Base-by-base conservation (phyloP, 441 rosid genomes). In the Heliophila coronopifolia region DNA sequence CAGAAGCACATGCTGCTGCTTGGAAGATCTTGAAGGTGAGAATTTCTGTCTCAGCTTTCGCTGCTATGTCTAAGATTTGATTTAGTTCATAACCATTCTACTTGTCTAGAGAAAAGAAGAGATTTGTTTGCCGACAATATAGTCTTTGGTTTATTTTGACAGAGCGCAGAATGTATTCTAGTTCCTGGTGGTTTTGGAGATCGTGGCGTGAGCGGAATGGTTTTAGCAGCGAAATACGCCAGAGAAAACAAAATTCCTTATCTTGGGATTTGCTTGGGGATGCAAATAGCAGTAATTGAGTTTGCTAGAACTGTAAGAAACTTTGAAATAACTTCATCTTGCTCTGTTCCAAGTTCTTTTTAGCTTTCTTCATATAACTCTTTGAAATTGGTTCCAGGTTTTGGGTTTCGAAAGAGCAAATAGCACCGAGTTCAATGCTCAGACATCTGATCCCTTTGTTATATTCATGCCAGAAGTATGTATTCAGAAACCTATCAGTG, bases 161-260 rank as follows among this genome's bases (percentile, higher is more conserved):
- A 92, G 97, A 95, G 76, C 60, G 82, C 96, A 26, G 83, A 89
- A 79, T 97, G 96, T 10, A 23, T 89, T 69, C 86, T 93, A 61
- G 99, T 93, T 45, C 99, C 99, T 1, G 99, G 97, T 69, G 99
- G 99, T 41, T 93, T 93, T 72, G 99, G 99, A 41, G 86, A 82
- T 65, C 75, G 99, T 57, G 99, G 99, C 18, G 96, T 93, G 48
- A 70, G 80, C 58, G 99, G 99, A 54, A 93, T 89, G 72, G 86
- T 93, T 65, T 70, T 82, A 40, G 91, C 99, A 16, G 82, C 94
- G 7, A 84, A 80, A 59, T 79, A 82, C 57, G 96, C 97, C 36
- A 83, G 99, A 52, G 94, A 89, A 60, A 81, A 78, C 33, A 72
- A 73, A 67, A 45, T 84, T 47, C 99, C 99, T 41, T 93, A 67